Percentiles rank a stretch among this genome's conserved stretches.
phyloP scores from a whole-genome alignment of 2,329 filamentous ascomycete genomes.

The Fusarium anguioides region DNA sequence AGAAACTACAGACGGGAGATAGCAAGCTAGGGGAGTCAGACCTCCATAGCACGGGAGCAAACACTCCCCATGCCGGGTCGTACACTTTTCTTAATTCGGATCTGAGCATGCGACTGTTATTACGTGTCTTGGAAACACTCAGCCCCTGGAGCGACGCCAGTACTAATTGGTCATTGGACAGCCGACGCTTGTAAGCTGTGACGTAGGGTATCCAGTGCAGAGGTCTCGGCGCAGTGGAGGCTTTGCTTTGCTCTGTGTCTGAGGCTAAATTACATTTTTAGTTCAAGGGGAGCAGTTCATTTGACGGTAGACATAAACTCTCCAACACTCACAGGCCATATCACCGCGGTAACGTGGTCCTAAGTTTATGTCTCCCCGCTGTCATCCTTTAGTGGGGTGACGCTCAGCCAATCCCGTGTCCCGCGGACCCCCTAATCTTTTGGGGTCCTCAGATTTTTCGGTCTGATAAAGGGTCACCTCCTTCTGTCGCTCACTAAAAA shows the following conservation, averaged over 20 bases:
- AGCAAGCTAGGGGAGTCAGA: no score
- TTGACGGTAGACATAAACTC: not conserved
- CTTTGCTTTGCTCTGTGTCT: no score
- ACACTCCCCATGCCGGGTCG: no score
- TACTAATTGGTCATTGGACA: not conserved
- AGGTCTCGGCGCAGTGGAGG: no score
- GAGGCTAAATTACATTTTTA: not conserved
- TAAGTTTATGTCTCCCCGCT: not conserved
- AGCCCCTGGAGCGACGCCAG: slow-evolving; percentile 10
- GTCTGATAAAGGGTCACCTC: slow-evolving; percentile 22
- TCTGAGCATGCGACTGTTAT: not conserved
- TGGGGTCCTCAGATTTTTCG: slow-evolving; percentile 10
- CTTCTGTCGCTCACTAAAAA: not conserved
- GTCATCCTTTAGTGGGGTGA: slow-evolving; percentile 2
- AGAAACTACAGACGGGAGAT: no score
- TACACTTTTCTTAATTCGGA: no score
- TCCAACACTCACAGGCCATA: no score
- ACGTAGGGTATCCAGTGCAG: slow-evolving; percentile 7
- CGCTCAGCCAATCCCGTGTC: not conserved
- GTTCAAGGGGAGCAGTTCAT: slow-evolving; percentile 11
- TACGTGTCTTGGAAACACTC: slow-evolving; percentile 14
- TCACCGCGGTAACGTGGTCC: no score
- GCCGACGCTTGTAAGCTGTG: slow-evolving; percentile 4
- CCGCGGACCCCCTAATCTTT: slow-evolving; percentile 7
- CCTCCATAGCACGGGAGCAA: no score